phyloP scores from a whole-genome alignment of 2,329 filamentous ascomycete genomes.

The Escovopsis weberi region DNA sequence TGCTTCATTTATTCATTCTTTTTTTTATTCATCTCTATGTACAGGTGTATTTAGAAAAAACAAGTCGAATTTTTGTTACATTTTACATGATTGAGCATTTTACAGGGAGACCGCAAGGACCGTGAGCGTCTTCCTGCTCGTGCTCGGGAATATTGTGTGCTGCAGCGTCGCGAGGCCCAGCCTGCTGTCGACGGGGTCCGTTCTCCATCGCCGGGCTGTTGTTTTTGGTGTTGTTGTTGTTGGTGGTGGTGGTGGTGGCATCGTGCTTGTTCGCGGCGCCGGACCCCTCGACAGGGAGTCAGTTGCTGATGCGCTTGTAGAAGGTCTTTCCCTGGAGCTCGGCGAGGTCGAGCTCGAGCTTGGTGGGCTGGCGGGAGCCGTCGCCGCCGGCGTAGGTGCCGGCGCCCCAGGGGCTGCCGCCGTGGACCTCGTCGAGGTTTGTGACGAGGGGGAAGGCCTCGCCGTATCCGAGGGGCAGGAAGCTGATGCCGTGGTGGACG shows the following conservation, averaged over 20 bases:
- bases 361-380: slow-evolving; percentile 67
- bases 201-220: background rate
- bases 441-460: slow-evolving; percentile 56
- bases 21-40: slow-evolving; percentile 7
- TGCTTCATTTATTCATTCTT: background rate
- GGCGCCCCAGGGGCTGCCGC: slow-evolving; percentile 83
- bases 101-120: slow-evolving; percentile 61
- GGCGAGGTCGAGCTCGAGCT: slow-evolving; percentile 66
- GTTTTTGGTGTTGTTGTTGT: slow-evolving; percentile 1
- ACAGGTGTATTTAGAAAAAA: slow-evolving; percentile 2
- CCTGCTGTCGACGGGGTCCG: slow-evolving; percentile 5
- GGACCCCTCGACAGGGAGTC: slow-evolving; percentile 54
- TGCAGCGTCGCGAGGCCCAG: slow-evolving; percentile 1
- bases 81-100: slow-evolving; percentile 56
- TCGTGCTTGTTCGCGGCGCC: background rate
- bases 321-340: slow-evolving; percentile 73
- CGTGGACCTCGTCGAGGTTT: slow-evolving; percentile 66
- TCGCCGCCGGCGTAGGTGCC: slow-evolving; percentile 73
- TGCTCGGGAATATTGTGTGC: slow-evolving; percentile 16
- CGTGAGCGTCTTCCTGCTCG: slow-evolving; percentile 40
- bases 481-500: slow-evolving; percentile 87
- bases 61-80: background rate
- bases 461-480: slow-evolving; percentile 88
- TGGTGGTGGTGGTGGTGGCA: slow-evolving; percentile 1
- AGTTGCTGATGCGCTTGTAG: slow-evolving; percentile 62